Conservation (phyloP, 495 filamentous ascomycete species). For the Xanthoparmelia taractica region DNA sequence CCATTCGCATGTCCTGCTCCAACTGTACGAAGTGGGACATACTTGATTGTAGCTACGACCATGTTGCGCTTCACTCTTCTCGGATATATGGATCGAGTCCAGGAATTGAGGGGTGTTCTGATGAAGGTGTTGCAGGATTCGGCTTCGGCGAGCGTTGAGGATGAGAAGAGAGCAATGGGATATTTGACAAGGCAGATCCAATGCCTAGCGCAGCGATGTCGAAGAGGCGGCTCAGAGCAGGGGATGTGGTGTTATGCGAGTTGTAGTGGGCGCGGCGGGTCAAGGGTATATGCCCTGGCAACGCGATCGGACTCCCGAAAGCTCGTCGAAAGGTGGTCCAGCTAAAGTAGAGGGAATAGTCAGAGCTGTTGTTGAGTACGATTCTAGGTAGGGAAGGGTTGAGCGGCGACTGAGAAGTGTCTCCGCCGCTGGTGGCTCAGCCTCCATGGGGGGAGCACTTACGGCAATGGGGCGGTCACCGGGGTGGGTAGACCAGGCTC, state of each 20-base stretch:
- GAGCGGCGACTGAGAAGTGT: conserved; percentile 10
- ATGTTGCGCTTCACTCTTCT: conserved; percentile 40
- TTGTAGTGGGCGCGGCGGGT: conserved; percentile 8
- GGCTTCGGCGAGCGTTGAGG: neutral
- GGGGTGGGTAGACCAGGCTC: neutral
- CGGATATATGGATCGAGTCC: neutral
- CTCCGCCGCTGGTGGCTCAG: conserved; percentile 11
- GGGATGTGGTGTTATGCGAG: neutral
- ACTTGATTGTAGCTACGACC: conserved; percentile 84
- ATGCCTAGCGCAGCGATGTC: neutral
- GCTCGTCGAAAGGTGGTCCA: neutral
- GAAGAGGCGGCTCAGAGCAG: neutral
- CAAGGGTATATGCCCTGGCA: conserved; percentile 7
- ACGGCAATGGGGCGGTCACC: neutral
- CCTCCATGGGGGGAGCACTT: conserved; percentile 9
- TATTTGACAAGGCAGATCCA: neutral
- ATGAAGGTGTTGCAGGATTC: neutral
- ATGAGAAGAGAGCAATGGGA: neutral
- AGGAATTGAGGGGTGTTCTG: neutral
- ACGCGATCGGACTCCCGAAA: conserved; percentile 13
- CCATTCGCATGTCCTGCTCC: neutral
- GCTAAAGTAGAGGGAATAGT: neutral
- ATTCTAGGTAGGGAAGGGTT: neutral
- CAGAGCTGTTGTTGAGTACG: neutral
- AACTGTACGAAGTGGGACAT: conserved; percentile 33